These are phyloP conservation scores for Cutaneotrichosporon dermatis DNA, from an alignment of 1,284 basidiomycete species.

Conservation along the genomic window DNA sequence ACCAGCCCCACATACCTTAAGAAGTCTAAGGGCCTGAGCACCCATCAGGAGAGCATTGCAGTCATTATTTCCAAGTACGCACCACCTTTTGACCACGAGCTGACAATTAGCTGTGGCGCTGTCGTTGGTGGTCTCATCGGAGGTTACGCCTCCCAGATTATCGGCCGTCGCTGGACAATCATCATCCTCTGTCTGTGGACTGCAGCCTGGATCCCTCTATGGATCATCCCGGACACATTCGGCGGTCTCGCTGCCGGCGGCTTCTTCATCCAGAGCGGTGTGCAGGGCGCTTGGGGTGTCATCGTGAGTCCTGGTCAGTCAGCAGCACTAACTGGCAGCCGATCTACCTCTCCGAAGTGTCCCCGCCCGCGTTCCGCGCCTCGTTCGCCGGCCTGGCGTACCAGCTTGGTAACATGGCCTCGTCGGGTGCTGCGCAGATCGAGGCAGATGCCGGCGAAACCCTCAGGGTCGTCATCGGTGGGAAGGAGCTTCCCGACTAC, in stretches of 20 bases:
- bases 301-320: background rate
- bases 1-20: slow-evolving; percentile 64
- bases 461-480: slow-evolving; percentile 29
- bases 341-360: slow-evolving; percentile 73
- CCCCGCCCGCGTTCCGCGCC: slow-evolving; percentile 77
- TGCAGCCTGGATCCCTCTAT: slow-evolving; percentile 57
- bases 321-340: slow-evolving; percentile 39
- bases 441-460: slow-evolving; percentile 64
- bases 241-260: slow-evolving; percentile 42
- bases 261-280: slow-evolving; percentile 72
- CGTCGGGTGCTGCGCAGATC: slow-evolving; percentile 81
- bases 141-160: slow-evolving; percentile 73
- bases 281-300: slow-evolving; percentile 59
- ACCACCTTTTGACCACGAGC: too few relatives aligned
- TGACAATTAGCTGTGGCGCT: slow-evolving; percentile 52
- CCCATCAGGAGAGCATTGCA: slow-evolving; percentile 66
- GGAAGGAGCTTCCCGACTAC: slow-evolving; percentile 66
- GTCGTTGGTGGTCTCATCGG: slow-evolving; percentile 72
- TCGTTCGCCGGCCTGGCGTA: slow-evolving; percentile 90
- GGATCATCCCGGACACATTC: slow-evolving; percentile 65
- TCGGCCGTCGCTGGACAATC: slow-evolving; percentile 68
- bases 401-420: slow-evolving; percentile 66
- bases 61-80: slow-evolving; percentile 70
- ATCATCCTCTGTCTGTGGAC: slow-evolving; percentile 50
- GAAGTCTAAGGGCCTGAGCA: slow-evolving; percentile 45